Conservation (phyloP, 1,139 yeast genomes). For the Candida tropicalis region DNA sequence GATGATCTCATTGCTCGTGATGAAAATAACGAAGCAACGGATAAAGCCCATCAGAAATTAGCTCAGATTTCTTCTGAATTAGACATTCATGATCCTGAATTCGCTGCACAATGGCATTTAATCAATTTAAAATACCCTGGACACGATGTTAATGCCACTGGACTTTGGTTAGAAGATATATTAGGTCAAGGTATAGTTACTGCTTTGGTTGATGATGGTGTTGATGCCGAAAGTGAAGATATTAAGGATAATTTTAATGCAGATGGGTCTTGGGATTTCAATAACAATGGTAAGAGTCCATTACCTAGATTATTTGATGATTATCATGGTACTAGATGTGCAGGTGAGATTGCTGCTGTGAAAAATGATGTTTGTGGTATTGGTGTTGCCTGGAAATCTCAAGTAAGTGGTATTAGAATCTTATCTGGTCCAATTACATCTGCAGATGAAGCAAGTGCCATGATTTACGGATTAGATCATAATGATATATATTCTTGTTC, state of each 20-base stretch:
- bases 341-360: constrained; percentile 94
- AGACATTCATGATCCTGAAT: constrained; percentile 77
- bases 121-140: constrained; percentile 73
- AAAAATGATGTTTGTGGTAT: constrained; percentile 89
- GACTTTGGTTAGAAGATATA: constrained; percentile 79
- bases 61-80: constrained; percentile 53
- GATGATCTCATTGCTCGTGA: background rate
- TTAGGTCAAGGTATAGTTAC: constrained; percentile 84
- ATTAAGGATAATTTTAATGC: constrained; percentile 68
- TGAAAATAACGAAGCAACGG: constrained; percentile 3
- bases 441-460: constrained; percentile 89
- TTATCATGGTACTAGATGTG: constrained; percentile 96
- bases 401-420: constrained; percentile 89
- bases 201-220: constrained; percentile 93
- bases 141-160: constrained; percentile 83
- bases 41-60: constrained; percentile 14
- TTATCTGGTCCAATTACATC: constrained; percentile 77
- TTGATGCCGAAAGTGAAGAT: constrained; percentile 80
- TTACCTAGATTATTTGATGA: constrained; percentile 82
- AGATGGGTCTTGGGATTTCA: constrained; percentile 89
- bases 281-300: constrained; percentile 74
- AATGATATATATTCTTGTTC: constrained; percentile 96
- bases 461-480: constrained; percentile 74
- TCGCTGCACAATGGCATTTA: constrained; percentile 88
- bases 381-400: constrained; percentile 88